phyloP scores from a whole-genome alignment of 2,329 filamentous ascomycete species.

The Verticillium nubilum region DNA sequence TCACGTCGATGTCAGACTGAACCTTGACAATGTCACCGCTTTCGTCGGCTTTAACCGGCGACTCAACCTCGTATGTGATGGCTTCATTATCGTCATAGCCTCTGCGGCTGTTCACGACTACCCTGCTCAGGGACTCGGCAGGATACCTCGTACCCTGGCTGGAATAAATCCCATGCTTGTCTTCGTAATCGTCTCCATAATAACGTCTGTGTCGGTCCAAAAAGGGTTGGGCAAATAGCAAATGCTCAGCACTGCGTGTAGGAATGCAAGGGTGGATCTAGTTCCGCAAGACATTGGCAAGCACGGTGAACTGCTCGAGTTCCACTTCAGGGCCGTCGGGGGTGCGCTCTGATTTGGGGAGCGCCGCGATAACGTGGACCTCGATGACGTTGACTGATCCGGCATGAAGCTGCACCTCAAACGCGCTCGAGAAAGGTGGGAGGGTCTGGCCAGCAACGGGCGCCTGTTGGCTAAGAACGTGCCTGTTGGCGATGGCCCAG shows the following conservation, averaged over 20 bases:
- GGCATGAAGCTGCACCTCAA: conserved; percentile 65
- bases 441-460: conserved; percentile 50
- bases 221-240: not conserved
- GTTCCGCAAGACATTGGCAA: conserved; percentile 60
- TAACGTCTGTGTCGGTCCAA: not conserved
- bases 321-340: conserved; percentile 60
- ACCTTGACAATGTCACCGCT: not conserved
- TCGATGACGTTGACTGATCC: conserved; percentile 71
- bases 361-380: conserved; percentile 69
- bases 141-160: not conserved
- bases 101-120: not conserved
- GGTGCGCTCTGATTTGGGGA: conserved; percentile 53
- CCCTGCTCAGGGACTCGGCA: not conserved
- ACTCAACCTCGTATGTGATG: not conserved
- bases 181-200: not conserved
- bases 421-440: conserved; percentile 58
- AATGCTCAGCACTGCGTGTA: not conserved
- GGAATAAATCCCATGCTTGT: not conserved
- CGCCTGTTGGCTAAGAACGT: conserved; percentile 46
- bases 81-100: not conserved
- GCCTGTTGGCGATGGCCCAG: conserved; percentile 66
- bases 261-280: conserved; percentile 16
- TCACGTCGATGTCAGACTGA: not conserved
- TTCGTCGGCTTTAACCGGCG: not conserved
- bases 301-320: conserved; percentile 72